Base-by-base conservation (phyloP, 495 filamentous ascomycete genomes). In the Bombardia bombarda region DNA sequence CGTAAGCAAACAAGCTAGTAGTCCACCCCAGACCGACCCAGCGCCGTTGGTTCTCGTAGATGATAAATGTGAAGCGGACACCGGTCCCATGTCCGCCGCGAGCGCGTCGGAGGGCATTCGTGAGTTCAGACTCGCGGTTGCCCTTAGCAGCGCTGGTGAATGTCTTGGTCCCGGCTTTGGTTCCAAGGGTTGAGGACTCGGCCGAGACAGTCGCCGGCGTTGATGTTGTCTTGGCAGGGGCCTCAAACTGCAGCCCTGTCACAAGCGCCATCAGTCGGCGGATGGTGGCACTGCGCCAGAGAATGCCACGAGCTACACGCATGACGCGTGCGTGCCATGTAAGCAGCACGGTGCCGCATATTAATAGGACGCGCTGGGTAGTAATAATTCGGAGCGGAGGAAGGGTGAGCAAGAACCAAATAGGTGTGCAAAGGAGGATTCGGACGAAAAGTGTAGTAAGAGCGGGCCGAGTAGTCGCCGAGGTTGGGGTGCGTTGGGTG, bases 1-100 rank as follows among this genome's bases (percentile, higher is more conserved):
- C 92, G 49, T 95, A 86, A 0, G 86, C 79, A 48, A 98, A 84
- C 25, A 97, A 64, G 5, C 82, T 92, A 10, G 81, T 82, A 0
- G 93, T 97, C 92, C 92, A 99, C 3, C 92, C 92, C 16, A 97
- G 70, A 2, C 89, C 93, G 10, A 97, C 61, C 92, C 92, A 99
- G 30, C 92, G 79, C 19, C 92, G 81, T 61, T 99, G 90, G 49
- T 99, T 99, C 57, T 99, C 92, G 54, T 86, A 97, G 2, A 97
- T 73, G 38, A 90, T 84, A 49, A 99, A 99, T 0, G 92, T 97
- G 58, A 99, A 97, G 8, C 85, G 82, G 4, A 99, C 84, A 8
- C 89, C 88, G 0, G 84, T 70, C 16, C 80, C 76, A 26, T 80
- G 61, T 12, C 53, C 56, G 3, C 62, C 61, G 10, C 61, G 49